Percentiles rank a stretch among this genome's conserved stretches.
phyloP scores from a whole-genome alignment of 805 yeast genomes.

The Candida silvicultrix region DNA sequence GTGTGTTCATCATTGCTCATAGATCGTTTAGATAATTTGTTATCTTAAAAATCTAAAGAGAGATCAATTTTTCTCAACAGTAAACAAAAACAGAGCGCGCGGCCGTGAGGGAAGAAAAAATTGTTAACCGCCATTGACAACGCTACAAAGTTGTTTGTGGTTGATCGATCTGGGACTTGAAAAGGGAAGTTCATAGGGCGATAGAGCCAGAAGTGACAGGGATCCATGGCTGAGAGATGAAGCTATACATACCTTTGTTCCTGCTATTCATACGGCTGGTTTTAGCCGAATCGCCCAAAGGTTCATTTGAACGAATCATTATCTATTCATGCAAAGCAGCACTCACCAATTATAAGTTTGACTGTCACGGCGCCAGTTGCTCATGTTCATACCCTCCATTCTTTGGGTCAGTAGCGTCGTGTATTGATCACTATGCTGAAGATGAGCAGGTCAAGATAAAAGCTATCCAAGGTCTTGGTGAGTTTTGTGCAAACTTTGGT shows the following conservation, averaged over 20 bases:
- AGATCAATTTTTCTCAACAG: background rate
- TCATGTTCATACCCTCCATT: slow-evolving; percentile 9
- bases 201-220: too few species aligned
- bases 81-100: too few species aligned
- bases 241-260: background rate
- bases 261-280: background rate
- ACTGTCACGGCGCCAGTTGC: slow-evolving; percentile 14
- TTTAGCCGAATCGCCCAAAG: slow-evolving; percentile 11
- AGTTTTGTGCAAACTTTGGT: background rate
- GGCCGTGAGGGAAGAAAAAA: too few species aligned
- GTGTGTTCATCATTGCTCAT: too few species aligned
- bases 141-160: too few species aligned
- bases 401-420: background rate
- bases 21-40: slow-evolving; percentile 1
- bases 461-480: background rate
- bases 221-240: too few species aligned
- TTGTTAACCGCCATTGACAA: background rate
- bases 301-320: slow-evolving; percentile 18
- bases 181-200: too few species aligned
- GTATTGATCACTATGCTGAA: background rate
- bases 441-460: background rate
- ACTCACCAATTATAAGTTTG: slow-evolving; percentile 11
- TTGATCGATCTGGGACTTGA: too few species aligned
- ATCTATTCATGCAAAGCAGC: slow-evolving; percentile 19
- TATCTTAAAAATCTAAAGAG: slow-evolving; percentile 5